phyloP scores from a whole-genome alignment of 2,329 filamentous ascomycete genomes.

The Fusarium acutatum region DNA sequence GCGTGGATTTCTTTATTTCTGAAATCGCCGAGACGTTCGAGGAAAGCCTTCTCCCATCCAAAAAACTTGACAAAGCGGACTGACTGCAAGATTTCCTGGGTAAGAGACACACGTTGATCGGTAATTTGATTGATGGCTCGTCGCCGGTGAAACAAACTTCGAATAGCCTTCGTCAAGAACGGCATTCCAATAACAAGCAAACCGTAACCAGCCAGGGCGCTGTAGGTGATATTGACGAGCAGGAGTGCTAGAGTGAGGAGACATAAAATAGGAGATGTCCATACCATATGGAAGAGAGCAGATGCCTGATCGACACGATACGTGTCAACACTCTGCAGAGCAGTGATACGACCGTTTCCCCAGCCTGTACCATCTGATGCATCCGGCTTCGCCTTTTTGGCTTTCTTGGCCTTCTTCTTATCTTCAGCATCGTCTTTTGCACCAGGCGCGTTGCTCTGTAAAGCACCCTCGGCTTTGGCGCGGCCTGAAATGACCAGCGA shows the following conservation, averaged over 20 bases:
- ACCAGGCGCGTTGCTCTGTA: constrained; percentile 48
- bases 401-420: constrained; percentile 50
- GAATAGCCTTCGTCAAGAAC: constrained; percentile 78
- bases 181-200: constrained; percentile 83
- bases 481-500: constrained; percentile 87
- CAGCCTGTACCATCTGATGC: constrained; percentile 77
- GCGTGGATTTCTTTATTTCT: constrained; percentile 79
- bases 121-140: constrained; percentile 90
- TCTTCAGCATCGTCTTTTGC: constrained; percentile 55
- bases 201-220: constrained; percentile 86
- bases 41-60: constrained; percentile 90
- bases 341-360: constrained; percentile 91
- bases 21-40: constrained; percentile 78
- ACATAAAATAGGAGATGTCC: constrained; percentile 84
- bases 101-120: constrained; percentile 89
- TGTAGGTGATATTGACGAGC: constrained; percentile 87
- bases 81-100: constrained; percentile 89
- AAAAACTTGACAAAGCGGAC: constrained; percentile 97
- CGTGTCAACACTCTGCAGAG: constrained; percentile 94
- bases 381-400: constrained; percentile 53
- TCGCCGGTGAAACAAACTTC: constrained; percentile 77
- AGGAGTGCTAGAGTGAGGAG: constrained; percentile 82
- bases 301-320: constrained; percentile 91
- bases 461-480: constrained; percentile 80
- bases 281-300: constrained; percentile 89